A percentile compares a stretch with the other conserved stretches of the same genome.
These are phyloP conservation scores for Rhodamnia rubescens DNA, from an alignment of 345 rosid genomes.

Conservation along the genomic window DNA sequence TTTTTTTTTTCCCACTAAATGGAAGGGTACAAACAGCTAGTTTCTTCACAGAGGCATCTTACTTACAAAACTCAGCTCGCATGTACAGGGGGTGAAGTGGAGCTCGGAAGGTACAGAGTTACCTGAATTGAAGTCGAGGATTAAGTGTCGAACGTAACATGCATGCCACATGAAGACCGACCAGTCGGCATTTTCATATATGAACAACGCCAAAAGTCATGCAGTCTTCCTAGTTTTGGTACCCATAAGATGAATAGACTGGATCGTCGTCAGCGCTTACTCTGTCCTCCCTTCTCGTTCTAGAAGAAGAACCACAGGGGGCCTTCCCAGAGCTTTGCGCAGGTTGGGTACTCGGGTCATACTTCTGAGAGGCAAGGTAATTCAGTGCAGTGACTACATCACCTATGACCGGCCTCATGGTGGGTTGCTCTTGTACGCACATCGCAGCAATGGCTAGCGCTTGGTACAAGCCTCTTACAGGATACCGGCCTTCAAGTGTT, in stretches of 20 bases:
- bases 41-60: neutral
- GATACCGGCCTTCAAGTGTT: conserved; percentile 20
- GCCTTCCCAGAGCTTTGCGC: neutral
- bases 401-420: conserved; percentile 20
- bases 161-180: neutral
- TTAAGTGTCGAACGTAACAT: neutral
- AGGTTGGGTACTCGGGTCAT: conserved; percentile 1
- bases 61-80: conserved; percentile 2
- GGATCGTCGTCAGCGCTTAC: neutral
- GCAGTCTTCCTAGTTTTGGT: neutral
- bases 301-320: neutral
- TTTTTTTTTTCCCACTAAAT: neutral
- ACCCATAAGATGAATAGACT: neutral
- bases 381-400: conserved; percentile 34
- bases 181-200: neutral
- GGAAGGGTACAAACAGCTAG: neutral
- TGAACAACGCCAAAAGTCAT: neutral
- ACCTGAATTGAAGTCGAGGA: neutral
- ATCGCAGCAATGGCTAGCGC: conserved; percentile 36
- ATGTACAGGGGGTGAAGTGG: neutral
- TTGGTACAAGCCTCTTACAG: conserved; percentile 29
- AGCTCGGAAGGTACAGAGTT: neutral
- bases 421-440: conserved; percentile 42
- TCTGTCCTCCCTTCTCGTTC: conserved; percentile 1
- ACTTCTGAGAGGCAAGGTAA: conserved; percentile 22